A percentile compares a stretch with the other conserved stretches of the same genome.
Evolutionary conservation across 768 basidiomycete genomes (phyloP).

Genomic region (Mycena metata): DNA sequence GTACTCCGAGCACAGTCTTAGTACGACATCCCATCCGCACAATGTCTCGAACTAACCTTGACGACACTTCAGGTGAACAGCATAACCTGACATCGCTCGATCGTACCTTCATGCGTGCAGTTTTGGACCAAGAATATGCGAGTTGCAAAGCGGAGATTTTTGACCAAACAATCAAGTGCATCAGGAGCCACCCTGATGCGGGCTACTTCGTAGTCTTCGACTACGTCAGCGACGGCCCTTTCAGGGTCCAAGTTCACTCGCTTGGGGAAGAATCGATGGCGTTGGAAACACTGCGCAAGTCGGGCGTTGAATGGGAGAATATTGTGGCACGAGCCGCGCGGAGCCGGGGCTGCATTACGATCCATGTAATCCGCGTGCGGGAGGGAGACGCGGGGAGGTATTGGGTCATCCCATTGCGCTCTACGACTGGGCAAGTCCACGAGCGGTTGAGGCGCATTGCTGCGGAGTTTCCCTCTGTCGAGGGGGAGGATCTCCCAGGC

Average conservation of each 20-base stretch:
- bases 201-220: slow-evolving; percentile 10
- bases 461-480: background rate
- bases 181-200: background rate
- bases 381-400: background rate
- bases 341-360: background rate
- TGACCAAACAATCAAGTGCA: background rate
- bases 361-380: slow-evolving; percentile 6
- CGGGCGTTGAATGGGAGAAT: background rate
- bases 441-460: slow-evolving; percentile 10
- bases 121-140: background rate
- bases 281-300: background rate
- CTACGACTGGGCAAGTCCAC: background rate
- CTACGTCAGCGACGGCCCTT: slow-evolving; percentile 1
- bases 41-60: too few species aligned
- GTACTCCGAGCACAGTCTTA: background rate
- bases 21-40: background rate
- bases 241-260: background rate
- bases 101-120: slow-evolving; percentile 15
- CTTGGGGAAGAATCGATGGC: background rate
- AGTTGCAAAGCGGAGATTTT: background rate
- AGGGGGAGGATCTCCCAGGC: too few species aligned
- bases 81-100: background rate
- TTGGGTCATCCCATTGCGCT: slow-evolving; percentile 15
- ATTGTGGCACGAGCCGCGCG: slow-evolving; percentile 8
- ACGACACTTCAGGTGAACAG: background rate